A percentile compares a stretch with the other conserved stretches of the same genome.
These are phyloP conservation scores for Fusarium graminum DNA, from an alignment of 2,329 filamentous ascomycete genomes.

Conservation along the genomic window DNA sequence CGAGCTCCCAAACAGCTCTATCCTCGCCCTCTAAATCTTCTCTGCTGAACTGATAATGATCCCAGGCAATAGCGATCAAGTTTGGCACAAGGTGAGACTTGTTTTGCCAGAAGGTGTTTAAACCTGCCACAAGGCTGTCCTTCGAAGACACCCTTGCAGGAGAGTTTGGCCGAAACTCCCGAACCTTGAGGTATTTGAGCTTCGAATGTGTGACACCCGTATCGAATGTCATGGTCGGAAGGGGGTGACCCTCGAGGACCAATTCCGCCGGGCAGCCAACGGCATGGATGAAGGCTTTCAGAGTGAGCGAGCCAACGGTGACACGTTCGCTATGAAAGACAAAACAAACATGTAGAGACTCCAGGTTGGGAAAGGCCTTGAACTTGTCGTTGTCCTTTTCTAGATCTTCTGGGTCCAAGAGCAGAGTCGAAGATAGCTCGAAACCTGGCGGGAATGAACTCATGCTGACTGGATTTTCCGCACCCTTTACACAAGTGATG, in stretches of 20 bases:
- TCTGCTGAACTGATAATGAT: constrained; percentile 34
- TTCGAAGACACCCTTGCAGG: background rate
- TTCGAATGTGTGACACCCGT: constrained; percentile 17
- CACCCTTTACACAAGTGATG: constrained; percentile 15
- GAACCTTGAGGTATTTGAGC: constrained; percentile 24
- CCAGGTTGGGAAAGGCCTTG: constrained; percentile 28
- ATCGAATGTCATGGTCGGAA: background rate
- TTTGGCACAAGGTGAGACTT: constrained; percentile 21
- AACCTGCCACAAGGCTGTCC: constrained; percentile 3
- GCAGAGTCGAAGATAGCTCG: background rate
- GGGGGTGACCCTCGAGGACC: constrained; percentile 11
- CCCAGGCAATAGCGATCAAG: constrained; percentile 30
- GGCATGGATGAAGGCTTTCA: constrained; percentile 29
- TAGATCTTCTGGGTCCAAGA: constrained; percentile 2
- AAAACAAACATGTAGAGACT: constrained; percentile 12
- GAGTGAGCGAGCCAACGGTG: constrained; percentile 10
- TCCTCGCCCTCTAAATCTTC: constrained; percentile 27
- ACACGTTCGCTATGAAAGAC: constrained; percentile 8
- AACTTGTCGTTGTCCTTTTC: constrained; percentile 29
- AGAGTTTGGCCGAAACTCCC: constrained; percentile 2
- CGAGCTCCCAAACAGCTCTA: constrained; percentile 23
- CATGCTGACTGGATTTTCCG: constrained; percentile 5
- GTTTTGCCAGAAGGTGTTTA: constrained; percentile 27
- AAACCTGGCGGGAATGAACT: constrained; percentile 7
- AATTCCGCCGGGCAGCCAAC: constrained; percentile 29